A percentile compares a stretch with the other conserved stretches of the same genome.
phyloP scores from a whole-genome alignment of 176 grass and related monocot genomes.

The Alloteropsis semialata region DNA sequence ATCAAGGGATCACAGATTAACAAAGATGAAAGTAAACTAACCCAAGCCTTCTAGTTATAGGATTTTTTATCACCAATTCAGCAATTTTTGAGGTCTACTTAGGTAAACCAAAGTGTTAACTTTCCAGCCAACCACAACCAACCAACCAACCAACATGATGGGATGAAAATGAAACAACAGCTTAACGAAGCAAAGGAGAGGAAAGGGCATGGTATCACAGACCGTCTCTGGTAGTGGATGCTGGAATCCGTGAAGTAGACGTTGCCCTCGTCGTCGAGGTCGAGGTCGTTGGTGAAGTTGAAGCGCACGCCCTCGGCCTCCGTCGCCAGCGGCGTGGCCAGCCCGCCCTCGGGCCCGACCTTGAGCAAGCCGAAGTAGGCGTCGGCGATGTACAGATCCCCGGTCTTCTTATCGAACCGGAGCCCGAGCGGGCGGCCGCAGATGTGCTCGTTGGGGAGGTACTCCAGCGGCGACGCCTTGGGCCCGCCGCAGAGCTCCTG shows the following conservation, averaged over 20 bases:
- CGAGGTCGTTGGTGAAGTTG: conserved; percentile 96
- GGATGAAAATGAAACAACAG: background rate
- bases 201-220: background rate
- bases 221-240: conserved; percentile 84
- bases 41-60: background rate
- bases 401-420: conserved; percentile 61
- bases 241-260: conserved; percentile 95
- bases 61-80: background rate
- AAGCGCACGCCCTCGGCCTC: conserved; percentile 84
- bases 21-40: background rate
- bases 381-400: conserved; percentile 95
- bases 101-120: background rate
- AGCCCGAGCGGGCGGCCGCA: conserved; percentile 87
- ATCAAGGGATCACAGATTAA: background rate
- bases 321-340: conserved; percentile 64
- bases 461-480: conserved; percentile 62
- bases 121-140: background rate
- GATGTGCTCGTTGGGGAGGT: conserved; percentile 85
- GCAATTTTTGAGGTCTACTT: background rate
- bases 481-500: conserved; percentile 54
- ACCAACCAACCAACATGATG: background rate
- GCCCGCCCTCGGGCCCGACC: conserved; percentile 88
- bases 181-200: background rate
- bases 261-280: conserved; percentile 73
- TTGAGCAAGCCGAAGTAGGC: conserved; percentile 77